phyloP scores from a whole-genome alignment of 768 basidiomycete genomes.

The Gelatoporia subvermispora region DNA sequence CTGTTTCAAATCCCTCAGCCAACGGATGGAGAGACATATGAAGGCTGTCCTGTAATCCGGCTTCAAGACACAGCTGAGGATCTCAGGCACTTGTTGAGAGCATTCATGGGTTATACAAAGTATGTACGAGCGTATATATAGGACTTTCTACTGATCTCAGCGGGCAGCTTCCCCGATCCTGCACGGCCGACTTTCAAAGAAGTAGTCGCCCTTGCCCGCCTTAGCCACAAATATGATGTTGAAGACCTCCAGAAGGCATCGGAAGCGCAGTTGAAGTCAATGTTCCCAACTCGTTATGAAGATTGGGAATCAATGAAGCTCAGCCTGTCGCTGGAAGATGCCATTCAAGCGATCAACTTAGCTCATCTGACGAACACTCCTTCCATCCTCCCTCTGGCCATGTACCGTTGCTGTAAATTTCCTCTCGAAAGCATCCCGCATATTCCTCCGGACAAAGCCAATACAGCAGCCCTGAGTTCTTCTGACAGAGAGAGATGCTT shows the following conservation, averaged over 20 bases:
- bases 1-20: conserved; percentile 7
- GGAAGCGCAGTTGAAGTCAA: background rate
- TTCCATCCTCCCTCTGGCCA: background rate
- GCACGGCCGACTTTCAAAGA: background rate
- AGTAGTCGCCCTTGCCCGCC: background rate
- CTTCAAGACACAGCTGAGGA: background rate
- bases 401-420: conserved; percentile 1
- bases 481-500: too few species aligned
- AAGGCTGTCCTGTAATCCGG: background rate
- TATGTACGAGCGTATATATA: too few species aligned
- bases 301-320: background rate
- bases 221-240: conserved; percentile 7
- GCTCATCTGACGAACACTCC: background rate
- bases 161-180: too few species aligned
- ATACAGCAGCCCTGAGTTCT: too few species aligned
- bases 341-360: background rate
- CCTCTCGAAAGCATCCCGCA: too few species aligned
- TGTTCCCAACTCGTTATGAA: background rate
- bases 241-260: background rate
- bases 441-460: too few species aligned
- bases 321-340: background rate
- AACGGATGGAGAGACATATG: background rate
- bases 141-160: too few species aligned
- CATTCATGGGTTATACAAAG: background rate
- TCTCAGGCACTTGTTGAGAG: background rate